Percentiles rank a stretch among this genome's conserved stretches.
Evolutionary conservation across 129 eudicot species (phyloP).

Genomic region (Deinandra increscens): DNA sequence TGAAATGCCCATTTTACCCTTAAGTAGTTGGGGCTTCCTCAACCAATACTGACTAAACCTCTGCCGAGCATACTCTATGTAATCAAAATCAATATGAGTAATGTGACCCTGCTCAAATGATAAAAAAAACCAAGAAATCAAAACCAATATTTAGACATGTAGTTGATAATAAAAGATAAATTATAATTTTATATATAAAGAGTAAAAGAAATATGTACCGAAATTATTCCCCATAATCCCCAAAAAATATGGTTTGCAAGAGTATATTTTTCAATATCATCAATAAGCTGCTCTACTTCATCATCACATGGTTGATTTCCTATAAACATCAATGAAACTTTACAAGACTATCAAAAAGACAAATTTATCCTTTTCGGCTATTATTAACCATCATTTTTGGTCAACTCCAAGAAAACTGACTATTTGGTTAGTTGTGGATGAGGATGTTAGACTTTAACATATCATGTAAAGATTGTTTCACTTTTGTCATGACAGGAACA

Average conservation of each 20-base stretch:
- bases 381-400: neutral
- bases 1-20: constrained; percentile 1
- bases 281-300: constrained; percentile 50
- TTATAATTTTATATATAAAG: neutral
- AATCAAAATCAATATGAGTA: constrained; percentile 61
- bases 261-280: constrained; percentile 65
- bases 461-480: constrained; percentile 11
- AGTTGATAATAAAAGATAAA: neutral
- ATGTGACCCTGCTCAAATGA: constrained; percentile 45
- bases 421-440: constrained; percentile 1
- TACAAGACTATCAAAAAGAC: constrained; percentile 3
- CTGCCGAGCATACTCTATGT: constrained; percentile 66
- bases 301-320: constrained; percentile 48
- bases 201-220: constrained; percentile 42
- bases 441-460: constrained; percentile 19
- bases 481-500: constrained; percentile 2
- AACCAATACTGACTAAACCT: constrained; percentile 43
- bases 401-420: constrained; percentile 26
- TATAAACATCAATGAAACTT: constrained; percentile 18
- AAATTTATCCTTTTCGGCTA: neutral
- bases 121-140: neutral
- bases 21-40: constrained; percentile 31
- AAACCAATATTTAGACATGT: neutral
- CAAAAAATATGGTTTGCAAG: constrained; percentile 87
- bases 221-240: constrained; percentile 90